Conservation (phyloP, 495 filamentous ascomycete genomes). For the Cercophora scortea region DNA sequence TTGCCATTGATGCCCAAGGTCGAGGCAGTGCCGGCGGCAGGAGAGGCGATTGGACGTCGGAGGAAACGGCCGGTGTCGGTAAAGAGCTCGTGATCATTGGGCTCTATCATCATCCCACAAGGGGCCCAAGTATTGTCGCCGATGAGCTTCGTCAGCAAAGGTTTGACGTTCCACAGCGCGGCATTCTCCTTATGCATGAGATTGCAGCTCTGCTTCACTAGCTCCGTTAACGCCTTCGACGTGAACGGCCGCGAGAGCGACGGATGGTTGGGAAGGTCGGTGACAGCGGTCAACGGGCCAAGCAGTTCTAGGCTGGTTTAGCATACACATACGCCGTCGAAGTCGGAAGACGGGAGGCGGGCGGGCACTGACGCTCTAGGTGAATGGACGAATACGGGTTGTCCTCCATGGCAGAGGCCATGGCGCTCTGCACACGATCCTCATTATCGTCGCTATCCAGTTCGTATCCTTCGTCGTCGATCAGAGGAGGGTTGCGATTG, state of each 20-base stretch:
- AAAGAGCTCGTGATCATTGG: slow-evolving; percentile 46
- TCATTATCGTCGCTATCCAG: slow-evolving; percentile 76
- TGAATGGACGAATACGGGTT: slow-evolving; percentile 77
- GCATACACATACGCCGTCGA: neutral
- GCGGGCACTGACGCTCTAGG: slow-evolving; percentile 61
- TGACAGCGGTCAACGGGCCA: slow-evolving; percentile 76
- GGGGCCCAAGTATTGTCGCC: slow-evolving; percentile 78
- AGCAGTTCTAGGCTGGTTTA: slow-evolving; percentile 57
- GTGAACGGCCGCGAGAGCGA: slow-evolving; percentile 75
- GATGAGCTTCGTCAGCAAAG: slow-evolving; percentile 65
- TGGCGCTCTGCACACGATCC: slow-evolving; percentile 50
- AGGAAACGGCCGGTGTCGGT: slow-evolving; percentile 27
- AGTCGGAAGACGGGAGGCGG: neutral
- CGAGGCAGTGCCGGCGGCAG: neutral
- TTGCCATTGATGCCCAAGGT: neutral
- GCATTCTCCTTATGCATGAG: slow-evolving; percentile 72
- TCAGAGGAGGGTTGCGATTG: slow-evolving; percentile 59
- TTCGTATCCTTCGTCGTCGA: slow-evolving; percentile 84
- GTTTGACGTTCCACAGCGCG: slow-evolving; percentile 68
- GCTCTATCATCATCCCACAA: slow-evolving; percentile 52
- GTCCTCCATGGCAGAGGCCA: slow-evolving; percentile 62
- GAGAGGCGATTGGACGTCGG: slow-evolving; percentile 2
- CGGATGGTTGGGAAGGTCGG: slow-evolving; percentile 78
- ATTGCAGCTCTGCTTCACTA: slow-evolving; percentile 57
- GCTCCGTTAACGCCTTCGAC: slow-evolving; percentile 70